phyloP scores from a whole-genome alignment of 768 basidiomycete species.

The Serendipita sp. region DNA sequence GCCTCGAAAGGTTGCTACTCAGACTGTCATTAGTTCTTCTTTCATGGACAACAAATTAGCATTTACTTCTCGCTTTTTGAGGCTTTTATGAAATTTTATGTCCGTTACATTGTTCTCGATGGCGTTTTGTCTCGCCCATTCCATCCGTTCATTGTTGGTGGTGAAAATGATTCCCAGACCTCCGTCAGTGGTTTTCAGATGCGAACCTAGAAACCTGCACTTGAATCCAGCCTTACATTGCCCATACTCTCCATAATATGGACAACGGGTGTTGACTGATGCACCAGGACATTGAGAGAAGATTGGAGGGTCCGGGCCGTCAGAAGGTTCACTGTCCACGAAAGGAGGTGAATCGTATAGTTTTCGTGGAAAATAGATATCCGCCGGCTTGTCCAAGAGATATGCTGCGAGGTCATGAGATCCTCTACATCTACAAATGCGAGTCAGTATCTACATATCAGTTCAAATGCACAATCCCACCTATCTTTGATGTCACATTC shows the following conservation, averaged over 20 bases:
- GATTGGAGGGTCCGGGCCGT: constrained; percentile 20
- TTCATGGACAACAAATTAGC: background rate
- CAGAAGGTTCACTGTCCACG: constrained; percentile 18
- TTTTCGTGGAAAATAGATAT: constrained; percentile 45
- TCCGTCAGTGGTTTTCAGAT: constrained; percentile 32
- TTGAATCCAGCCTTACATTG: constrained; percentile 75
- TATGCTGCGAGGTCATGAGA: constrained; percentile 66
- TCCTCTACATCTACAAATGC: constrained; percentile 46
- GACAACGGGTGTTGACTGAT: constrained; percentile 34
- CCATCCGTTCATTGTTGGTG: constrained; percentile 44
- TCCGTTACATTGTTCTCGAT: constrained; percentile 57
- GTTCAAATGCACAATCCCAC: constrained; percentile 24
- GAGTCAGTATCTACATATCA: background rate
- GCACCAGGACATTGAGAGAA: constrained; percentile 21
- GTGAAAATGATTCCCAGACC: constrained; percentile 31
- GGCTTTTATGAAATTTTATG: constrained; percentile 37
- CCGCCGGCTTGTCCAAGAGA: constrained; percentile 55
- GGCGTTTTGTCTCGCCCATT: constrained; percentile 26
- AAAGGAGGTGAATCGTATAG: constrained; percentile 38
- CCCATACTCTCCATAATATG: constrained; percentile 49
- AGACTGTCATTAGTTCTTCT: background rate
- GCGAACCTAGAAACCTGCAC: constrained; percentile 78
- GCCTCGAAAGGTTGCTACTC: constrained; percentile 45
- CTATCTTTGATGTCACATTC: constrained; percentile 54
- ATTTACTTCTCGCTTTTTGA: constrained; percentile 54